Evolutionary conservation across 345 rosid genomes (phyloP).

Genomic region (Lenwebbia sp.): DNA sequence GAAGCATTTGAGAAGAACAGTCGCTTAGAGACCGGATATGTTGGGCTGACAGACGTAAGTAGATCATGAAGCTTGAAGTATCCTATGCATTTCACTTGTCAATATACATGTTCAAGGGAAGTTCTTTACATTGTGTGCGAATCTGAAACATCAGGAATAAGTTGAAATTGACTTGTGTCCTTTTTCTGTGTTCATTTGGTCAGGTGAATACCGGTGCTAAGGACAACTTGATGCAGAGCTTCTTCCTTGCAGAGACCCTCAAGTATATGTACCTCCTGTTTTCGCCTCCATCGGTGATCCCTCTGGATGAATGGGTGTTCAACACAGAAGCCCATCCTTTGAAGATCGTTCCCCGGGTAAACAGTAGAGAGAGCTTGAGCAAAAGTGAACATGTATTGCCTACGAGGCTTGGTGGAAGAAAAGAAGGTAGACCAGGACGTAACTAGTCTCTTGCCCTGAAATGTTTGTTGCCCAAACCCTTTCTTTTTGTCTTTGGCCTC

Average conservation of each 20-base stretch:
- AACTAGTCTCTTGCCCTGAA: neutral
- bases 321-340: constrained; percentile 49
- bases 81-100: neutral
- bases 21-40: constrained; percentile 76
- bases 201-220: constrained; percentile 34
- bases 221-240: constrained; percentile 41
- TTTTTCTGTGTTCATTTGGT: neutral
- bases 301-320: constrained; percentile 41
- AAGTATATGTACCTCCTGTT: constrained; percentile 37
- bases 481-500: neutral
- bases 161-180: neutral
- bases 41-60: constrained; percentile 85
- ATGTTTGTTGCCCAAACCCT: neutral
- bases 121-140: neutral
- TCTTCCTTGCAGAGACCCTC: constrained; percentile 47
- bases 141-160: neutral
- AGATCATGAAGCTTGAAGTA: neutral
- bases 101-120: neutral
- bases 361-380: neutral
- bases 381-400: neutral
- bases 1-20: constrained; percentile 88
- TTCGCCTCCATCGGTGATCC: constrained; percentile 28
- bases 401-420: constrained; percentile 2
- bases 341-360: constrained; percentile 11
- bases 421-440: neutral